Evolutionary conservation across 352 stramenopile species (phyloP), one percentile per base, ranked within the genome.

Genomic region (Globisporangium rhizosaccharum): DNA sequence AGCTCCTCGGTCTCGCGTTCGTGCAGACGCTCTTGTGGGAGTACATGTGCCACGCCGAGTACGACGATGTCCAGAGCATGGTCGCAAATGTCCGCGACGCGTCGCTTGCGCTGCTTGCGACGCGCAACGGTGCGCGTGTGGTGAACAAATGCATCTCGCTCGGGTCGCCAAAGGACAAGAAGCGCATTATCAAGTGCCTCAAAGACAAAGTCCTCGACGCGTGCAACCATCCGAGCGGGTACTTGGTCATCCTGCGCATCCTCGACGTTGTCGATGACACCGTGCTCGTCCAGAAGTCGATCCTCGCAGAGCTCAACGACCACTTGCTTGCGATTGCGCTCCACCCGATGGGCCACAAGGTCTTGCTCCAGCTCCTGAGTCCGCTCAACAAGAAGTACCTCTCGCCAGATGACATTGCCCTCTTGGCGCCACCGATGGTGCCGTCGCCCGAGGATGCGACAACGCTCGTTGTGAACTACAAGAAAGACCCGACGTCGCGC

Each of bases 251-350:
- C 62, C 73, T 92, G 72, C 84, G 89, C 53, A 77, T 97, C 48
- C 68, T 96, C 30, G 88, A 96, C 49, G 89, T 96, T 1, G 83
- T 96, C 6, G 88, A 97, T 58, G 89, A 97, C 62, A 96, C 88
- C 4, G 84, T 97, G 54, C 73, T 94, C 8, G 88, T 96, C 53
- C 88, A 97, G 57, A 97, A 96, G 68, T 88, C 82, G 18, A 75
- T 97, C 49, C 77, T 96, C 33, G 66, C 75, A 1, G 86, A 95
- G 59, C 57, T 95, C 37, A 92, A 90, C 53, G 79, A 88, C 62
- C 68, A 91, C 48, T 71, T 91, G 44, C 73, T 90, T 25, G 66
- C 76, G 12, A 68, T 95, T 18, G 78, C 80, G 12, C 79, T 86
- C 71, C 84, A 93, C 70, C 57, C 79, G 8, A 88, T 72, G 23